These are phyloP conservation scores for Onygenales sp. DNA, from an alignment of 2,329 filamentous ascomycete species.

Conservation along the genomic window DNA sequence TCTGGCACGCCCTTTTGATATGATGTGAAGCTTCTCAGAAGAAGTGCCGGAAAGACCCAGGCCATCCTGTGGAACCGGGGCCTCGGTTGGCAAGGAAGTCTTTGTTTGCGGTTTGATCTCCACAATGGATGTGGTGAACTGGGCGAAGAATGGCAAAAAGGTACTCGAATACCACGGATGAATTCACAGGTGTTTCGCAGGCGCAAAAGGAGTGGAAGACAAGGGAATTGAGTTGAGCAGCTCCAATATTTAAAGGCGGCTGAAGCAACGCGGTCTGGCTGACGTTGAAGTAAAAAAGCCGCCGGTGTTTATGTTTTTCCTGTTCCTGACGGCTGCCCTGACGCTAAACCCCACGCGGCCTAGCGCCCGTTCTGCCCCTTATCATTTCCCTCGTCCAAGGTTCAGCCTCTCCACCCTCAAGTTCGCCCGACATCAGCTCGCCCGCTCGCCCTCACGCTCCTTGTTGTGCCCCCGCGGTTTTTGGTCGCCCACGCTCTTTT, in stretches of 20 bases:
- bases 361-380: background rate
- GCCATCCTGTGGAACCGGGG: too few relatives aligned
- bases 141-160: too few relatives aligned
- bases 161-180: too few relatives aligned
- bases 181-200: too few relatives aligned
- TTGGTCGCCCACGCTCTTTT: background rate
- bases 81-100: too few relatives aligned
- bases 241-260: background rate
- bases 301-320: conserved; percentile 1
- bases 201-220: too few relatives aligned
- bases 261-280: background rate
- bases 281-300: background rate
- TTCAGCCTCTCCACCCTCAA: background rate
- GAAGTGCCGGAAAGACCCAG: too few relatives aligned
- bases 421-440: background rate
- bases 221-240: background rate
- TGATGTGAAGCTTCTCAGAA: too few relatives aligned
- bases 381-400: background rate
- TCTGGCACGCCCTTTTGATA: too few relatives aligned
- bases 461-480: background rate
- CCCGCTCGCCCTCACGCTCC: background rate
- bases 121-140: too few relatives aligned
- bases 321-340: background rate
- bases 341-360: background rate
- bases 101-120: too few relatives aligned